Evolutionary conservation across 2,329 filamentous ascomycete genomes (phyloP).

Genomic region (Sclerotinia glacialis): DNA sequence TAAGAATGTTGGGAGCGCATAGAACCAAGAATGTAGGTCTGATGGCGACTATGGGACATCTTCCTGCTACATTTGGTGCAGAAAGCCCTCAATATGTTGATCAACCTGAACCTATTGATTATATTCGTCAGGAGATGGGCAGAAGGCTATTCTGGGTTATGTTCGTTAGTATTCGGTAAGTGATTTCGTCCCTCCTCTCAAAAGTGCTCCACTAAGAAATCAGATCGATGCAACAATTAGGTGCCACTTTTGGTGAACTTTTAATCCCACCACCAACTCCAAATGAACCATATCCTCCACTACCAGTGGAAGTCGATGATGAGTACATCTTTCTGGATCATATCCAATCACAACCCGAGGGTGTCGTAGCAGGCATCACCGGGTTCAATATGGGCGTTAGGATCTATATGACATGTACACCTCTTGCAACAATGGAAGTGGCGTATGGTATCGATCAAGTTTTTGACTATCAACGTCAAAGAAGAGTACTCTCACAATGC

Average conservation of each 20-base stretch:
- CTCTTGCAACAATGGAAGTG: constrained; percentile 74
- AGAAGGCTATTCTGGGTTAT: constrained; percentile 84
- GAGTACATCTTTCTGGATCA: constrained; percentile 71
- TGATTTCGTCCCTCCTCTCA: constrained; percentile 3
- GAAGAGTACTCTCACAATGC: constrained; percentile 67
- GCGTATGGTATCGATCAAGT: constrained; percentile 76
- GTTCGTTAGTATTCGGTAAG: constrained; percentile 67
- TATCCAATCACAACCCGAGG: constrained; percentile 66
- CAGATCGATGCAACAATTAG: constrained; percentile 75
- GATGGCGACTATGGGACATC: constrained; percentile 32
- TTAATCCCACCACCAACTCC: constrained; percentile 74
- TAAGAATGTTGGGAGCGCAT: constrained; percentile 64
- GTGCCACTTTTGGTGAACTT: constrained; percentile 67
- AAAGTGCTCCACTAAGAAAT: background rate
- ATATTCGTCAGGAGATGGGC: constrained; percentile 69
- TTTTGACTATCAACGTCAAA: constrained; percentile 74
- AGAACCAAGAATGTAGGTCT: constrained; percentile 47
- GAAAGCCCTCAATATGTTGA: constrained; percentile 21
- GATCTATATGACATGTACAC: constrained; percentile 77
- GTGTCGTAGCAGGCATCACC: constrained; percentile 65
- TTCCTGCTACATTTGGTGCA: constrained; percentile 31
- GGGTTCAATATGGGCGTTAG: constrained; percentile 80
- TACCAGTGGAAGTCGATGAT: constrained; percentile 81
- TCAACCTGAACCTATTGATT: constrained; percentile 48
- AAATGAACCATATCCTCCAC: constrained; percentile 71